Percentiles rank a stretch among this genome's conserved stretches.
phyloP scores from a whole-genome alignment of 331 rosid genomes.

The Dryas integrifolia region DNA sequence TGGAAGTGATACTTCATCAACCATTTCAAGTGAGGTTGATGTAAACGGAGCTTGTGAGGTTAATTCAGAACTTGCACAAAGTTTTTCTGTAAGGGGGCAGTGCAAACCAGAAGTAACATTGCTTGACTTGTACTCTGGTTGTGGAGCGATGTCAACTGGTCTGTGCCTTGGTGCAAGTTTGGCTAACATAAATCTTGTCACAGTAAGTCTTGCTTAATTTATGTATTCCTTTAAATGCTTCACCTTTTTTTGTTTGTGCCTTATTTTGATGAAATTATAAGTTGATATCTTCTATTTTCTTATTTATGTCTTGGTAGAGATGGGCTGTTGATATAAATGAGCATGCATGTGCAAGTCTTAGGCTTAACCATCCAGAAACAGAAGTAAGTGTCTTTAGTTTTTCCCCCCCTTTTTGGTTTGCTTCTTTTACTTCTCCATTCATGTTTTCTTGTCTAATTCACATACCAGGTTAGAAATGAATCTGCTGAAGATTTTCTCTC shows the following conservation, averaged over 20 bases:
- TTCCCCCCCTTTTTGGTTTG: background rate
- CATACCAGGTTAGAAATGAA: constrained; percentile 70
- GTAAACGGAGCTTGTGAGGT: constrained; percentile 35
- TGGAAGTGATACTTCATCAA: constrained; percentile 55
- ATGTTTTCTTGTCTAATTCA: background rate
- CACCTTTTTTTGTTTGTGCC: too few species aligned
- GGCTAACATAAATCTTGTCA: constrained; percentile 55
- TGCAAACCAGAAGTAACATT: constrained; percentile 42
- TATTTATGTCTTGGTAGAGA: constrained; percentile 32
- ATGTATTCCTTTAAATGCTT: background rate
- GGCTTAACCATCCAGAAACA: constrained; percentile 65
- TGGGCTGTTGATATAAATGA: constrained; percentile 73
- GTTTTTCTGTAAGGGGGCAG: constrained; percentile 9
- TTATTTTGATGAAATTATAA: too few species aligned
- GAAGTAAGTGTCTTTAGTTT: constrained; percentile 34
- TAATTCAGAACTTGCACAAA: constrained; percentile 25
- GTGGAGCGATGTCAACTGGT: constrained; percentile 92
- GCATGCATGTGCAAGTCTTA: constrained; percentile 57
- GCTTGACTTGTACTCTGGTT: constrained; percentile 69
- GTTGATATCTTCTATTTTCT: background rate
- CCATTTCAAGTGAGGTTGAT: constrained; percentile 53
- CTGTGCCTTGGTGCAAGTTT: constrained; percentile 61
- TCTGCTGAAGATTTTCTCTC: constrained; percentile 56
- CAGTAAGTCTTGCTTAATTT: constrained; percentile 41
- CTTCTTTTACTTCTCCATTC: background rate